Evolutionary conservation across 495 filamentous ascomycete genomes (phyloP), one percentile per base, ranked within the genome.

Genomic region (Aspergillus nidulans): DNA sequence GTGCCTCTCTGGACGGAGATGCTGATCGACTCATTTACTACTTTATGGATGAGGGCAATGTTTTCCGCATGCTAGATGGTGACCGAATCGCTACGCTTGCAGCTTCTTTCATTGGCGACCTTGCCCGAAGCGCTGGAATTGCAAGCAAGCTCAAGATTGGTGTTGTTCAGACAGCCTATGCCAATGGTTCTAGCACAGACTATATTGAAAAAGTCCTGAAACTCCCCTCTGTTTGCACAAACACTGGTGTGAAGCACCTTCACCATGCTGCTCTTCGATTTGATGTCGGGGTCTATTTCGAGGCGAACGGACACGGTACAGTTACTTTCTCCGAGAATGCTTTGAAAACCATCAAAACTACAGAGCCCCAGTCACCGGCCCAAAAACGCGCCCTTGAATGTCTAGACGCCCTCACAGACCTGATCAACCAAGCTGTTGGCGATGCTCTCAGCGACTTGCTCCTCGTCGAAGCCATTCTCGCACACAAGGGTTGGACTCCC

Each of bases 351-450:
- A 92, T 97, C 74, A 78, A 81, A 53, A 85, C 75, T 50, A 82
- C 85, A 42, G 82, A 90, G 62, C 92, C 94, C 2, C 86, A 95
- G 69, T 96, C 91, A 0, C 92, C 95, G 1, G 94, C 87, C 12
- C 95, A 98, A 71, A 83, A 90, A 58, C 84, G 85, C 43, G 85
- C 91, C 8, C 82, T 97, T 19, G 85, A 91, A 42, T 90, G 84
- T 13, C 85, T 98, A 7, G 77, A 77, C 44, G 91, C 91, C 4
- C 77, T 96, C 36, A 85, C 84, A 28, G 86, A 94, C 48, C 79
- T 98, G 57, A 95, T 97, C 76, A 98, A 98, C 79, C 92, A 97
- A 72, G 90, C 94, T 9, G 94, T 97, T 49, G 94, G 94, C 56
- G 94, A 98, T 65, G 95, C 94, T 21, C 80, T 98, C 34, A 95